phyloP scores from a whole-genome alignment of 352 stramenopile genomes.

The Phytopythium litorale region DNA sequence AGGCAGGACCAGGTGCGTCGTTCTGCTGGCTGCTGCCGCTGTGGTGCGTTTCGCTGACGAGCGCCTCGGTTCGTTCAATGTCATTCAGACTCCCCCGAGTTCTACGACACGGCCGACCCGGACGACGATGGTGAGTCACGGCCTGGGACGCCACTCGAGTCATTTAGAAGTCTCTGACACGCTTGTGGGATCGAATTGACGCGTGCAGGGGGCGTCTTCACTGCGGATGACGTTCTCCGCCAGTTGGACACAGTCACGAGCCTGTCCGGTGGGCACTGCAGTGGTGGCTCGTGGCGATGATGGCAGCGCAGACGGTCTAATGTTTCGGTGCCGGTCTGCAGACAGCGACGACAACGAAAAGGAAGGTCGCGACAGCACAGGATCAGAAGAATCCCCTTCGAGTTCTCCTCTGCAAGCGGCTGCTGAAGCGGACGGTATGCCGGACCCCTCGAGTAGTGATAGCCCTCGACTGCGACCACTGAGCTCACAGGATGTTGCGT shows the following conservation, averaged over 20 bases:
- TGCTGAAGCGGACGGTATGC: background rate
- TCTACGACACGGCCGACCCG: background rate
- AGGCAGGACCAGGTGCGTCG: conserved; percentile 5
- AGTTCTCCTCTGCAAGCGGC: background rate
- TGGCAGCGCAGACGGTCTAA: background rate
- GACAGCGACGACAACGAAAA: conserved; percentile 1
- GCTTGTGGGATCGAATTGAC: background rate
- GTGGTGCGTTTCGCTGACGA: background rate
- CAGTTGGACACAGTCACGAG: conserved; percentile 29
- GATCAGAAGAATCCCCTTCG: background rate
- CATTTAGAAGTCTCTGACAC: background rate
- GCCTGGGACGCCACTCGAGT: background rate
- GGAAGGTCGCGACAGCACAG: background rate
- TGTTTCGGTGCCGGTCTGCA: background rate
- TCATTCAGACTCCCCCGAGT: background rate
- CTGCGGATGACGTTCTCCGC: conserved; percentile 28
- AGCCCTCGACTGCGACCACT: background rate
- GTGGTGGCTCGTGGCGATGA: background rate
- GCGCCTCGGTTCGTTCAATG: background rate
- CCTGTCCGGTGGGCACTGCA: conserved; percentile 17
- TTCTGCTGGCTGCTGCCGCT: background rate
- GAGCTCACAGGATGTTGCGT: background rate
- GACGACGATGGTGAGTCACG: background rate
- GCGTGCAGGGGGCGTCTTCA: background rate
- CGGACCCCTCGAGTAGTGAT: background rate